Conservation (phyloP, 2,329 filamentous ascomycete genomes). For the Aspergillus versicolor region DNA sequence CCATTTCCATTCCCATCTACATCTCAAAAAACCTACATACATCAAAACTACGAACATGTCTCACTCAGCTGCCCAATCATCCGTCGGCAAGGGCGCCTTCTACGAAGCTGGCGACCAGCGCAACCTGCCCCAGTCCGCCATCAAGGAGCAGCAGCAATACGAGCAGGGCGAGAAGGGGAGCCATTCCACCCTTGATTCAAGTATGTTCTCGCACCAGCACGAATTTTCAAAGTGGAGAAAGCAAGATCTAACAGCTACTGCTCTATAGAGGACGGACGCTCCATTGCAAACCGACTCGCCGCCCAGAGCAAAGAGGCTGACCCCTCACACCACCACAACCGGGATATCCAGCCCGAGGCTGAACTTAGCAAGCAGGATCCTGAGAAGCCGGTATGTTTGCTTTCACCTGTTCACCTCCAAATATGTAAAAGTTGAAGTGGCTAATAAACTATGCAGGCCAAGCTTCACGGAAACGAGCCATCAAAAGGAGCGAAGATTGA, state of each 20-base stretch:
- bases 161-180: conserved; percentile 71
- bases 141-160: conserved; percentile 59
- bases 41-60: conserved; percentile 17
- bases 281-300: conserved; percentile 46
- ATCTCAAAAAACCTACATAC: conserved; percentile 24
- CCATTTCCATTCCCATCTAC: neutral
- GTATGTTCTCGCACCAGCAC: conserved; percentile 45
- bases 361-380: conserved; percentile 43
- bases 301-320: conserved; percentile 32
- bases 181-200: conserved; percentile 69
- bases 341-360: conserved; percentile 33
- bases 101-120: conserved; percentile 79
- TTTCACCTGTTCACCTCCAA: neutral
- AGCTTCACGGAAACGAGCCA: conserved; percentile 46
- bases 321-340: conserved; percentile 26
- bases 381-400: conserved; percentile 39
- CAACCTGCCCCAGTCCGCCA: conserved; percentile 56
- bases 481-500: conserved; percentile 50
- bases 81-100: conserved; percentile 63
- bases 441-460: conserved; percentile 35
- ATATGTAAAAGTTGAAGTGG: neutral
- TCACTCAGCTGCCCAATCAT: conserved; percentile 53
- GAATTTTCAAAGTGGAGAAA: too few species aligned
- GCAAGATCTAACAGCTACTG: neutral
- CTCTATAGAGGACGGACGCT: conserved; percentile 42